A percentile compares a stretch with the other conserved stretches of the same genome.
Conservation (phyloP, 176 grass and related monocot species). For the Musa troglodytarum region DNA sequence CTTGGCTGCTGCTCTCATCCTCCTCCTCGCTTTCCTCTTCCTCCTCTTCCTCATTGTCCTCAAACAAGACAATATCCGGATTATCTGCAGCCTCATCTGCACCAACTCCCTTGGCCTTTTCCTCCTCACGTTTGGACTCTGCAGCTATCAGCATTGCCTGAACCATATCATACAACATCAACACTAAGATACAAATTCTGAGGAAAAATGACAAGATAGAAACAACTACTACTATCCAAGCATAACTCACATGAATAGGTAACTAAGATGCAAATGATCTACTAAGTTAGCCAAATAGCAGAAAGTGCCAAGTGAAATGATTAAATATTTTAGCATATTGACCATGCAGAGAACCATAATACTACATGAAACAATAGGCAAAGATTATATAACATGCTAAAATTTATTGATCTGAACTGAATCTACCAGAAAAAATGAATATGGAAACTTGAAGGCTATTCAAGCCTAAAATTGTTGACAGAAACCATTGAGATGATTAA, state of each 20-base stretch:
- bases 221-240: no score
- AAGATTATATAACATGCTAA: background rate
- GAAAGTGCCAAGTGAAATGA: no score
- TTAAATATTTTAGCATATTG: no score
- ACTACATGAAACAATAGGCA: background rate
- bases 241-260: background rate
- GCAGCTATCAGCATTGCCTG: constrained; percentile 82
- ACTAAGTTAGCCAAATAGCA: background rate
- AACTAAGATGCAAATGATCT: background rate
- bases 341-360: no score
- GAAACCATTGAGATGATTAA: background rate
- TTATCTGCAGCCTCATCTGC: constrained; percentile 54
- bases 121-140: constrained; percentile 74
- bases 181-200: background rate
- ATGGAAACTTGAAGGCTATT: background rate
- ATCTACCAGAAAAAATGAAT: no score
- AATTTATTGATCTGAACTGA: background rate
- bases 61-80: constrained; percentile 81
- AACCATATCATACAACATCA: background rate
- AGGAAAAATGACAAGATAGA: background rate
- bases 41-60: constrained; percentile 94
- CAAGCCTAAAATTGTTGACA: background rate
- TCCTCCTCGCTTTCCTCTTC: constrained; percentile 93
- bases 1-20: constrained; percentile 50
- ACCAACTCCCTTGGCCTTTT: constrained; percentile 86